Evolutionary conservation across 208 protist genomes (phyloP), one percentile per base, ranked within the genome.

Genomic region (Leptomonas seymouri): DNA sequence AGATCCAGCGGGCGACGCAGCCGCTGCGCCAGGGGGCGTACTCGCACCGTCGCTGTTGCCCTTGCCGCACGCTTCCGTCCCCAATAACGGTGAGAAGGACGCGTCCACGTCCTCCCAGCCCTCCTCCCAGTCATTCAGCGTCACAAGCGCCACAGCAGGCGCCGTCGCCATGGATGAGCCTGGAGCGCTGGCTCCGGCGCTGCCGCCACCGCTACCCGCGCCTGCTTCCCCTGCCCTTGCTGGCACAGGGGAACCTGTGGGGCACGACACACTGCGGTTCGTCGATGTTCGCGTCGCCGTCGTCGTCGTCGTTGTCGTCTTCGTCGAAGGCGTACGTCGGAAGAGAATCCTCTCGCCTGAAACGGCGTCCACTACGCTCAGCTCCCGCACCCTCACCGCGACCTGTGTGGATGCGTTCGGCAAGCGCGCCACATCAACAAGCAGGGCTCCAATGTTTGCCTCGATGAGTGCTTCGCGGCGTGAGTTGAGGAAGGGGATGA

Each of bases 401-500:
- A 93, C 67, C 41, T 76, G 78, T 21, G 62, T 86, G 21, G 67
- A 68, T 20, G 66, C n/a, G 48, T 57, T 66, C 20, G 80, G 71
- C 31, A 91, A 56, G 28, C 58, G 58, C 51, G 84, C 67, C 15
- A 89, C 76, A 63, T 95, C 90, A 2, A 85, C 76, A 31, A 89
- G 66, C n/a, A 95, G 53, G 2, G 85, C 83, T 12, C 53, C 78
- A 36, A 92, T 78, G 50, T 83, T 74, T 16, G 87, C 90, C 62
- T 95, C 85, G 72, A 88, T 76, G 12, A 95, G 75, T 41, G 75
- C 76, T 46, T 79, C 75, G 16, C 85, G 81, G 34, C 64, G 59
- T 5, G 76, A 80, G 18, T 85, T 93, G 36, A 95, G 57, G 58
- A 95, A 90, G 6, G 87, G 90, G 6, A 96, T 81, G 18, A 79